A percentile compares a stretch with the other conserved stretches of the same genome.
Conservation (phyloP, 805 yeast species). For the Candida pseudofarinosa region DNA sequence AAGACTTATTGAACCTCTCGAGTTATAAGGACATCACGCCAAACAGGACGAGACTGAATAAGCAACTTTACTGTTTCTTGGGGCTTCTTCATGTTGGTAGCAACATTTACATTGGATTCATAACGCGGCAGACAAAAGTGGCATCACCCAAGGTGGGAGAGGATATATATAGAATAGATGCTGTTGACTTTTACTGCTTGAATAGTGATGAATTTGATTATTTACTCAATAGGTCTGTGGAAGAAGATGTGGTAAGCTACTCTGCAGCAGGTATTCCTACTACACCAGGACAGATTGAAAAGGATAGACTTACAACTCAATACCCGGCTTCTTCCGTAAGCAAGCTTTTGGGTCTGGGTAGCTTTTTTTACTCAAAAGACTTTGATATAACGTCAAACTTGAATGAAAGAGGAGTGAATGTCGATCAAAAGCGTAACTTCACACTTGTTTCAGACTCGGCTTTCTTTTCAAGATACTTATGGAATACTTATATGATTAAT, state of each 20-base stretch:
- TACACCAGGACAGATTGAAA: constrained; percentile 18
- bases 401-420: constrained; percentile 40
- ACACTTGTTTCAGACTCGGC: constrained; percentile 30
- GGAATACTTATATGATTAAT: constrained; percentile 48
- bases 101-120: constrained; percentile 52
- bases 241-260: constrained; percentile 18
- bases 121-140: constrained; percentile 50
- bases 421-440: constrained; percentile 8
- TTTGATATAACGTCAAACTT: constrained; percentile 44
- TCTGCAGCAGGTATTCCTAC: constrained; percentile 22
- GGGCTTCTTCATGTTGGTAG: constrained; percentile 59
- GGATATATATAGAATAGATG: constrained; percentile 49
- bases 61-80: constrained; percentile 49
- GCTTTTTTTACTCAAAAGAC: constrained; percentile 45
- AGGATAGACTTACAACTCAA: constrained; percentile 12
- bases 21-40: constrained; percentile 44
- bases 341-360: constrained; percentile 42
- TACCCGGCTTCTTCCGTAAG: constrained; percentile 44
- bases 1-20: constrained; percentile 31
- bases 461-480: constrained; percentile 44
- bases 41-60: constrained; percentile 14
- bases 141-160: constrained; percentile 60
- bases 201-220: constrained; percentile 54
- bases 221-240: constrained; percentile 12
- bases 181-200: constrained; percentile 63